Evolutionary conservation across 2,329 filamentous ascomycete genomes (phyloP), one percentile per base, ranked within the genome.

Genomic region (Hysterium pulicare): DNA sequence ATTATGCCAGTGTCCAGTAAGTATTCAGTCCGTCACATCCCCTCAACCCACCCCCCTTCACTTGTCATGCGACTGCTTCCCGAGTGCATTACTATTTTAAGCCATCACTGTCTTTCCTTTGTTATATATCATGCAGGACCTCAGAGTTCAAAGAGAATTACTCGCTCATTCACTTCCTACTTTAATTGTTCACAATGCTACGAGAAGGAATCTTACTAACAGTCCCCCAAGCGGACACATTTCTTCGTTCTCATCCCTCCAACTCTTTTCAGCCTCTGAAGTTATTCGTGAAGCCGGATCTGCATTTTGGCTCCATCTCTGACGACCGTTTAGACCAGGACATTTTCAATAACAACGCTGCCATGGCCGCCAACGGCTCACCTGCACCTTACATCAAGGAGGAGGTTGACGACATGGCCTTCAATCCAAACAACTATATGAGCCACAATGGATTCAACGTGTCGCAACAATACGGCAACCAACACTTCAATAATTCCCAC

Each of bases 311-410:
- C 48, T 55, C 59, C 24, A 55, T 52, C 51, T 66, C 66, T 57
- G 67, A 71, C 62, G 64, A 69, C 57, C 61, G 55, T 40, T 54
- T 71, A 58, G 68, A 69, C 57, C 59, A 61, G 48, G 67, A 69
- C 53, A 67, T 70, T 40, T 71, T 70, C 59, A 51, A 47, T 30
- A 67, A 57, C 50, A 40, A 30, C 17, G 44, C 44, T 47, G 54
- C 52, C 42, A 81, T 81, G 77, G 73, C 72, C 53, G 73, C 76
- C 57, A 74, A 75, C 58, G 74, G 74, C 57, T 74, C 73, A 49
- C 69, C 70, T 46, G 73, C 75, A 58, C 76, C 80, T 41, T 85
- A 76, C 67, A 85, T 86, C 68, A 86, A 86, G 71, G 75, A 77
- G 68, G 81, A 86, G 64, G 76, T 79, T 47, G 78, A 84, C 66